phyloP scores from a whole-genome alignment of 306 rosid species.

The Luffa aegyptiaca region DNA sequence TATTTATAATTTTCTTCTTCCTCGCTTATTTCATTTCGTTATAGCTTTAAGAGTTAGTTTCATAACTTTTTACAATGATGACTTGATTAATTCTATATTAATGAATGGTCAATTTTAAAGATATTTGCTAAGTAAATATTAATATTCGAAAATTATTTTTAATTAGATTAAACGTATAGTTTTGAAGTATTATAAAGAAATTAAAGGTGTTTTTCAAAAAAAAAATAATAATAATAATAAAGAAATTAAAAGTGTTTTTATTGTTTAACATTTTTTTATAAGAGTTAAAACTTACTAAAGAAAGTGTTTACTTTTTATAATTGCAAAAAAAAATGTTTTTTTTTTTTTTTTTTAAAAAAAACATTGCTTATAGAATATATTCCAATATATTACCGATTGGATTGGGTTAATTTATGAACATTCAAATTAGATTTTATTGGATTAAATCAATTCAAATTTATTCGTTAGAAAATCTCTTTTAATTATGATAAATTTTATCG shows the following conservation, averaged over 20 bases:
- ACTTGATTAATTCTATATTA: too few relatives aligned
- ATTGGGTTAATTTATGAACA: neutral
- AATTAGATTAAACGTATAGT: neutral
- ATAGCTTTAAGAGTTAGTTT: too few relatives aligned
- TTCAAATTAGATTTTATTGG: neutral
- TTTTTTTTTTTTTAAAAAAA: too few relatives aligned
- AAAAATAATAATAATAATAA: too few relatives aligned
- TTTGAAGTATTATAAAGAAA: neutral
- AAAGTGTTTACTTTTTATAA: too few relatives aligned
- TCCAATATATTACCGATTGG: neutral
- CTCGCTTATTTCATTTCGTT: neutral
- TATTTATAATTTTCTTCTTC: neutral
- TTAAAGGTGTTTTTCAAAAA: too few relatives aligned
- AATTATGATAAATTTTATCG: neutral
- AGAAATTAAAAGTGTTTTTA: neutral
- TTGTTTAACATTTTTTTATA: neutral
- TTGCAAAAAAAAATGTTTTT: too few relatives aligned
- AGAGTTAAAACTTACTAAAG: too few relatives aligned
- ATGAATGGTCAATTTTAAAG: neutral
- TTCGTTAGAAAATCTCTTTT: neutral
- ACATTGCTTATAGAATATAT: too few relatives aligned
- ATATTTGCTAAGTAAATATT: neutral
- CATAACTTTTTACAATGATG: too few relatives aligned
- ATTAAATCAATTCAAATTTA: neutral
- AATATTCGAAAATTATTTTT: neutral